Base-by-base conservation (phyloP, 2,329 filamentous ascomycete genomes). In the Aureobasidium leucospermi region DNA sequence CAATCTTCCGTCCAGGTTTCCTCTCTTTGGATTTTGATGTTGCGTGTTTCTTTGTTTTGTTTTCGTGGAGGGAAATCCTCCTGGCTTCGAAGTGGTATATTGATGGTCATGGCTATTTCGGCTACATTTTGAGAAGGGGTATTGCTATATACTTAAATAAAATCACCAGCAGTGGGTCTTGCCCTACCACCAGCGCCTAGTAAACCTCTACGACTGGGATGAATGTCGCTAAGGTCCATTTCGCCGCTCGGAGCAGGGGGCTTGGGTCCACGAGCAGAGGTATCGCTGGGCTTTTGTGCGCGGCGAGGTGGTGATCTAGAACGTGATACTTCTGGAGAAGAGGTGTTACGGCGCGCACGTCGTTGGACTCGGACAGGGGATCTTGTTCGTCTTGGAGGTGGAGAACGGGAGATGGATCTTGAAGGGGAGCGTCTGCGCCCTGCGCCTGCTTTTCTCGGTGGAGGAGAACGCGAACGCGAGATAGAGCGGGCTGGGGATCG, bases 191-290 rank as follows among this genome's bases (percentile, higher is more conserved):
- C 42, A 8, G 59, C 65, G 39, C 64, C 64, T 63, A 73, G 65
- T 39, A 72, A 55, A 4, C 68, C 69, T 59, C 71, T 65, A 15
- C 71, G 63, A 32, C 66, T 69, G 10, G 71, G 71, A 63, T 73
- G 71, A 45, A 73, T 72, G 39, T 68, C 65, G 39, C 67, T 68
- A 51, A 71, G 45, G 55, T 72, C 70, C 19, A 70, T 57, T 28
- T 48, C 58, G 15, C 38, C 53, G 28, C 48, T 38, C 11, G 39
- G 49, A 13, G 58, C 58, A 28, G 49, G 23, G 34, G 59, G 49
- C 10, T 38, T 49, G 11, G 47, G 49, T 5, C 13, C 52, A 19
- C 53, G 51, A 15, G 43, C 41, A 48, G 53, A 46, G 11, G 58
- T 51, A 19, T 49, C 60, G 11, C 43, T 59, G n/a, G 38, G n/a